phyloP scores from a whole-genome alignment of 2,329 filamentous ascomycete genomes.

The Teratosphaeria viscida region DNA sequence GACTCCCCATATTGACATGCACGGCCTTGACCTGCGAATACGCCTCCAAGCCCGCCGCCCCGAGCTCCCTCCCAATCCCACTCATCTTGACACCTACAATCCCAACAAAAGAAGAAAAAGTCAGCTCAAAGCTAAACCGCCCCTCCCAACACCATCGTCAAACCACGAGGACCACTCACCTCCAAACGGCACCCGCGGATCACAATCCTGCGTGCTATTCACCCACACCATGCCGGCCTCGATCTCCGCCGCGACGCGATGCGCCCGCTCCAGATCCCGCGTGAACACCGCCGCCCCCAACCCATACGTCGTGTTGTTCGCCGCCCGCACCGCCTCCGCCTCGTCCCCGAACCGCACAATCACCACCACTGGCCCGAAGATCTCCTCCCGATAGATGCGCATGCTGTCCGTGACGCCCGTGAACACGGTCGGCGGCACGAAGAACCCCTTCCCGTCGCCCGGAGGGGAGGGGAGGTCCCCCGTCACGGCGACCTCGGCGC shows the following conservation, averaged over 20 bases:
- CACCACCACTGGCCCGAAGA: constrained; percentile 35
- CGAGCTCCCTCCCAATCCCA: constrained; percentile 27
- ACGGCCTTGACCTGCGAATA: constrained; percentile 12
- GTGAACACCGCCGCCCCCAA: constrained; percentile 36
- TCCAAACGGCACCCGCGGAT: constrained; percentile 24
- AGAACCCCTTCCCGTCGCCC: constrained; percentile 16
- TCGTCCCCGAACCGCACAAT: constrained; percentile 30
- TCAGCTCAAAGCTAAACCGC: background rate
- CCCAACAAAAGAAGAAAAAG: too few species aligned
- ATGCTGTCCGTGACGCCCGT: constrained; percentile 6
- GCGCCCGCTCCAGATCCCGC: constrained; percentile 30
- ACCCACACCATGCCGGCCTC: constrained; percentile 39
- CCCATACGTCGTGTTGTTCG: constrained; percentile 34
- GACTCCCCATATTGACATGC: constrained; percentile 10
- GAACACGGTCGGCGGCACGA: constrained; percentile 10
- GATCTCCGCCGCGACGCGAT: constrained; percentile 32
- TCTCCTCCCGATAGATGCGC: constrained; percentile 26
- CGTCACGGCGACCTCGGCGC: constrained; percentile 4
- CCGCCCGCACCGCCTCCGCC: constrained; percentile 28
- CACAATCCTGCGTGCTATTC: constrained; percentile 34
- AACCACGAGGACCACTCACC: constrained; percentile 1
- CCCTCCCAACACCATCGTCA: too few species aligned
- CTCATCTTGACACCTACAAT: constrained; percentile 23
- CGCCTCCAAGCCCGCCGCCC: constrained; percentile 8
- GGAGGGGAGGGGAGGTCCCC: constrained; percentile 28